Base-by-base conservation (phyloP, 2,329 filamentous ascomycete genomes). In the Raffaelea albimanens region DNA sequence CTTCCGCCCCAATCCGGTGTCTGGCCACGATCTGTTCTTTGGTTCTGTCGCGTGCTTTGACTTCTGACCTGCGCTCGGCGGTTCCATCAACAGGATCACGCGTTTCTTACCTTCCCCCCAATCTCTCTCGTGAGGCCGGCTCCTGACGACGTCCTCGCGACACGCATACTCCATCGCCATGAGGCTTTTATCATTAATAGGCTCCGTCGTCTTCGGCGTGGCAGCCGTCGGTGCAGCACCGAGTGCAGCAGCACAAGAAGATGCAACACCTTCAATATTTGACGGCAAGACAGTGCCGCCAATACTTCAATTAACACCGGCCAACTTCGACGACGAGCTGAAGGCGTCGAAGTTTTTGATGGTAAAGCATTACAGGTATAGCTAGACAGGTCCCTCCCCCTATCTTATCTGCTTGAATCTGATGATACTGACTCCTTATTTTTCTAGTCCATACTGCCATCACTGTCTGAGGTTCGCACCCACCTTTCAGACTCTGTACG, bases 401-500 rank as follows among this genome's bases (percentile, higher is more conserved):
- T 25, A n/a, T n/a, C n/a, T n/a, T n/a, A n/a, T n/a, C n/a, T n/a
- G 29, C 9, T 33, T 33, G 50, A 23, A 31, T 29, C n/a, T 36
- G 36, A 38, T 20, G 36, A 40, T 33, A 36, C 47, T 50, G 39
- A 47, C n/a, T 46, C 25, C 47, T 43, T 23, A 38, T 31, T 19
- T 40, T 7, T 13, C 14, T 44, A 80, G 77, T 57, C 77, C 77
- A 11, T 78, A 70, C 55, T 81, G 77, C 65, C 75, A 74, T 42
- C 88, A 95, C 65, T 96, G 90, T 69, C 75, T 76, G 62, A 71
- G 76, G 44, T 86, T 88, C 59, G 88, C 87, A 45, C 93, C 93
- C 8, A 83, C 80, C 44, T 96, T 81, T 73, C 89, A 97, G 67
- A 96, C 90, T 5, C 66, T 91, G 14, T 95, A 97, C 72, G 93